These are phyloP conservation scores for Penicillium coffeae DNA, from an alignment of 495 filamentous ascomycete species.

Conservation along the genomic window DNA sequence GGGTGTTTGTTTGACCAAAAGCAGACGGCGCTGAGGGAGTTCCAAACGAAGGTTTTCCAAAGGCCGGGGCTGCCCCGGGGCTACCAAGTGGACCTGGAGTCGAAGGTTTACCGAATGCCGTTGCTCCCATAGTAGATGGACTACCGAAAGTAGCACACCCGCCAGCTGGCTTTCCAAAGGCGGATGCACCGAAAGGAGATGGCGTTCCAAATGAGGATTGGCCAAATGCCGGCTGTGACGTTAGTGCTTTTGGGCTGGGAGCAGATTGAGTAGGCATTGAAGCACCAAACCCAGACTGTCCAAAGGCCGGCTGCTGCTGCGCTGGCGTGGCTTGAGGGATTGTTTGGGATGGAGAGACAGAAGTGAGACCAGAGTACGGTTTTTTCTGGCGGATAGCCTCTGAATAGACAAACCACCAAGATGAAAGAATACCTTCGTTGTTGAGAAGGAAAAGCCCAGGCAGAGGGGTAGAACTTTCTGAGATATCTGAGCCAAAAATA, in stretches of 20 bases:
- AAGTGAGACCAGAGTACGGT: conserved; percentile 65
- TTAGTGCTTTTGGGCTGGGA: not conserved
- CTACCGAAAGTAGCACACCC: conserved; percentile 33
- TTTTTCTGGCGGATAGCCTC: conserved; percentile 73
- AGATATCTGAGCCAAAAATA: conserved; percentile 69
- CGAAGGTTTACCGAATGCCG: conserved; percentile 41
- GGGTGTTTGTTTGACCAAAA: conserved; percentile 29
- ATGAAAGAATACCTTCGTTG: conserved; percentile 76
- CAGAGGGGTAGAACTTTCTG: conserved; percentile 73
- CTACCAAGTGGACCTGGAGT: conserved; percentile 20
- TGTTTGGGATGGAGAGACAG: conserved; percentile 12
- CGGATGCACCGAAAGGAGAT: conserved; percentile 33
- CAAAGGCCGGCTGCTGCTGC: conserved; percentile 36
- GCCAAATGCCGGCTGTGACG: conserved; percentile 32
- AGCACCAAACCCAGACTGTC: conserved; percentile 36
- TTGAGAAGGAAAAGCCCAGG: conserved; percentile 85
- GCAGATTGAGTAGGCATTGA: not conserved
- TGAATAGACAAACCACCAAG: conserved; percentile 90
- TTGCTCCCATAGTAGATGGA: conserved; percentile 31
- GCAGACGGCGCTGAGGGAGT: conserved; percentile 27
- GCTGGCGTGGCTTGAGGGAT: conserved; percentile 12
- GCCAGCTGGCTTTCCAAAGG: conserved; percentile 28
- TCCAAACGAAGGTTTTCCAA: conserved; percentile 33
- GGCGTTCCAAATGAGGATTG: conserved; percentile 37
- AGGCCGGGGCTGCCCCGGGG: conserved; percentile 5